Evolutionary conservation across 140 eudicot species (phyloP).

Genomic region (Flaveria floridana): DNA sequence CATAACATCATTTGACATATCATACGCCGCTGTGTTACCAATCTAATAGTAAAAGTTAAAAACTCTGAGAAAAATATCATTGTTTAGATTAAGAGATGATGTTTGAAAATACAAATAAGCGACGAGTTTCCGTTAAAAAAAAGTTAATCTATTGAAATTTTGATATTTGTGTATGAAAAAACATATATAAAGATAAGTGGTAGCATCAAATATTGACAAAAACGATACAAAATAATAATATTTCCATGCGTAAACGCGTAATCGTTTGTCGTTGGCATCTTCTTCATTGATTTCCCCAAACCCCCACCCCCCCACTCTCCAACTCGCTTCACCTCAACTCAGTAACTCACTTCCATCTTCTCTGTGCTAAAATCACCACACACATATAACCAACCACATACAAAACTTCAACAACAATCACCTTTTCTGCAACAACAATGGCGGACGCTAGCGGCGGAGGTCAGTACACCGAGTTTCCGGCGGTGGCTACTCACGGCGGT

Average conservation of each 20-base stretch:
- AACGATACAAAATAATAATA: not conserved
- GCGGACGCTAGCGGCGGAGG: constrained; percentile 49
- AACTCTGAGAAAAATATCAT: no score
- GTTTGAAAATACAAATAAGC: no score
- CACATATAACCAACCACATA: not conserved
- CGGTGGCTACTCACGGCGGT: constrained; percentile 68
- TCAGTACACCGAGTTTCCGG: constrained; percentile 63
- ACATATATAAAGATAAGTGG: not conserved
- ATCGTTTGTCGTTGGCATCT: constrained; percentile 33
- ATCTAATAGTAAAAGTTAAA: no score
- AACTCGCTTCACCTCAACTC: constrained; percentile 4
- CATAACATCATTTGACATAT: no score
- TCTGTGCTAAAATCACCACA: not conserved
- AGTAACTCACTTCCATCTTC: constrained; percentile 5
- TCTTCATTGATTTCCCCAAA: constrained; percentile 26
- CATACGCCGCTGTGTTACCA: no score
- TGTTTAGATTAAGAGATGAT: no score
- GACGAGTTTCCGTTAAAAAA: no score
- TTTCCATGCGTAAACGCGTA: constrained; percentile 32
- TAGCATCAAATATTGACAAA: constrained; percentile 8
- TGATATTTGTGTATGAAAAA: not conserved
- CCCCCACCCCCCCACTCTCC: not conserved
- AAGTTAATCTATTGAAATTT: no score
- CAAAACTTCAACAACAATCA: not conserved
- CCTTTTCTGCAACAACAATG: constrained; percentile 28